These are phyloP conservation scores for Apophysomyces elegans DNA, from an alignment of 371 early-diverging fungal genomes.

Conservation along the genomic window DNA sequence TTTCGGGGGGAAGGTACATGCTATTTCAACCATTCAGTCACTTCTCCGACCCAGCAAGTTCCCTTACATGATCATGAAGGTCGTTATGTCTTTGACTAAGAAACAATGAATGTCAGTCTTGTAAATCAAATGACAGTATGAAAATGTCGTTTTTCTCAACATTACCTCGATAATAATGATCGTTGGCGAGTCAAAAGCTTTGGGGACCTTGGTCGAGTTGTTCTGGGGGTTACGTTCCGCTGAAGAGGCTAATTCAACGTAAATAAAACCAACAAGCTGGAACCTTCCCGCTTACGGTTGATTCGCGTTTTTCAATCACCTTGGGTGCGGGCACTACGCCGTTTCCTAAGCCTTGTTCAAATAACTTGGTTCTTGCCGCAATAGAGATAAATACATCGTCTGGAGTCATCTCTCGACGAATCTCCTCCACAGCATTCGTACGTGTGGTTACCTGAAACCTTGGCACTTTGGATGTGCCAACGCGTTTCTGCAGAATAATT, in stretches of 20 bases:
- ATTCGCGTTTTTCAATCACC: constrained; percentile 8
- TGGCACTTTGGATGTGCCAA: constrained; percentile 8
- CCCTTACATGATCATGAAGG: background rate
- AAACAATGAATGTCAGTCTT: too few relatives aligned
- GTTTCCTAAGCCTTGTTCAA: constrained; percentile 22
- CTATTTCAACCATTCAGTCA: background rate
- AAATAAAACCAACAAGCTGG: background rate
- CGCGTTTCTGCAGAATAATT: constrained; percentile 1
- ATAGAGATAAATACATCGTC: constrained; percentile 27
- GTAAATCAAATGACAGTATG: background rate
- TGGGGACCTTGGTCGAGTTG: constrained; percentile 23
- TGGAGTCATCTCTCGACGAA: constrained; percentile 24
- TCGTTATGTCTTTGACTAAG: constrained; percentile 9
- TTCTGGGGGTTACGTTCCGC: constrained; percentile 6
- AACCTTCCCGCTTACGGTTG: background rate
- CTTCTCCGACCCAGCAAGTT: too few relatives aligned
- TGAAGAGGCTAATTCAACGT: background rate
- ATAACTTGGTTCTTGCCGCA: constrained; percentile 27
- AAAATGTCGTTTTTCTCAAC: background rate
- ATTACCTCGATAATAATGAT: constrained; percentile 14
- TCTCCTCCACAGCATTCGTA: constrained; percentile 35
- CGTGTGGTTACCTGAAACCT: constrained; percentile 22
- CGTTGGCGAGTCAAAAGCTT: constrained; percentile 22
- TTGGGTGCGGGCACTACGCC: constrained; percentile 6
- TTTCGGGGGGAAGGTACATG: background rate